Conservation (phyloP, 2,329 filamentous ascomycete species). For the Cladosporium sp. region DNA sequence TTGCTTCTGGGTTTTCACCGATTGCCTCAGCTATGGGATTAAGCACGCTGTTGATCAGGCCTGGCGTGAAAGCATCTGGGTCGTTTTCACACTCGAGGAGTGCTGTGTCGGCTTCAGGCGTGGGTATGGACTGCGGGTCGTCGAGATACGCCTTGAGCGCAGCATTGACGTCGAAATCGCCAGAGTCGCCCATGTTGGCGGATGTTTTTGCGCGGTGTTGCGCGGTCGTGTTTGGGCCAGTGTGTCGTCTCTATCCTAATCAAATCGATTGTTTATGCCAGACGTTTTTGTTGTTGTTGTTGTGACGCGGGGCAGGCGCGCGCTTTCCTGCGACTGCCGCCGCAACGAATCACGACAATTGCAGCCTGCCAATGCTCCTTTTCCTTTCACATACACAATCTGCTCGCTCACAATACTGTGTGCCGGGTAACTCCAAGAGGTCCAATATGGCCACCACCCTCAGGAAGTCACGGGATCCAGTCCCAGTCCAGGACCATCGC, state of each 20-base stretch:
- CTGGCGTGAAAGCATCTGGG: conserved; percentile 76
- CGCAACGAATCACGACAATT: not conserved
- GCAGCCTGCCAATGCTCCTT: not conserved
- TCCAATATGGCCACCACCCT: conserved; percentile 29
- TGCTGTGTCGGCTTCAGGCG: conserved; percentile 79
- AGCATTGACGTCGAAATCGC: conserved; percentile 94
- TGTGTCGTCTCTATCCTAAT: conserved; percentile 8
- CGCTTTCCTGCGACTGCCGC: not conserved
- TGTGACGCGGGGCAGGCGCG: conserved; percentile 14
- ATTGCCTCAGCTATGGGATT: conserved; percentile 92
- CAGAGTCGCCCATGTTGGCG: conserved; percentile 63
- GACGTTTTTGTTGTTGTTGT: not conserved
- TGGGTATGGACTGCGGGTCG: conserved; percentile 80
- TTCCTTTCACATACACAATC: not conserved
- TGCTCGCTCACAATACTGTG: conserved; percentile 1
- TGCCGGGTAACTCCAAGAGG: not conserved
- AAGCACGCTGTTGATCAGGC: conserved; percentile 79
- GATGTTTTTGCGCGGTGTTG: conserved; percentile 13
- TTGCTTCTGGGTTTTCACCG: conserved; percentile 86
- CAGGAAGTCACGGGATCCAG: conserved; percentile 25
- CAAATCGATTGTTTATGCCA: conserved; percentile 10
- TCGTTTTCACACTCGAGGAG: conserved; percentile 92
- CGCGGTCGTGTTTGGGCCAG: conserved; percentile 18
- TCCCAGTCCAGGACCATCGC: conserved; percentile 29
- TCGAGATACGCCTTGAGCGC: conserved; percentile 96